Percentiles rank a stretch among this genome's conserved stretches.
phyloP scores from a whole-genome alignment of 441 rosid species.

The Populus hybrid region DNA sequence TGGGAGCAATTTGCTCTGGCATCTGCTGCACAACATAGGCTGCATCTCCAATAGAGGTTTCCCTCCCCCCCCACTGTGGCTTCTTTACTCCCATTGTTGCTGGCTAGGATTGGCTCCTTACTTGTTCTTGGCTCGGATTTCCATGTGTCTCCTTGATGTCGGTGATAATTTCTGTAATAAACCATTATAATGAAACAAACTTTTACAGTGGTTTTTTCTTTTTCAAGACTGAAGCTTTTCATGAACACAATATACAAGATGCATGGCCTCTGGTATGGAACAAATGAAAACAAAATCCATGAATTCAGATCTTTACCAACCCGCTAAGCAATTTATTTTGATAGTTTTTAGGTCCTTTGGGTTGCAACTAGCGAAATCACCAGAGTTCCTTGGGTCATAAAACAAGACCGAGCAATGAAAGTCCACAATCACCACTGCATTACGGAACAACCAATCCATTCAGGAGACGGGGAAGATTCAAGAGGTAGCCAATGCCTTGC shows the following conservation, averaged over 20 bases:
- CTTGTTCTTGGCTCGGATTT: neutral
- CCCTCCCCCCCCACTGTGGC: conserved; percentile 89
- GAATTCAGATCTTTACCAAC: neutral
- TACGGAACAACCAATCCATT: neutral
- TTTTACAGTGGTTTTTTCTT: neutral
- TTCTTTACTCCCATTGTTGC: conserved; percentile 88
- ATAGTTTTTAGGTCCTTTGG: neutral
- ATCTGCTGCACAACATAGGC: conserved; percentile 93
- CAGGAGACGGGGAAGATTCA: neutral
- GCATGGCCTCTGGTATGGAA: neutral
- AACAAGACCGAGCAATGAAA: neutral
- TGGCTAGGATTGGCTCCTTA: conserved; percentile 58
- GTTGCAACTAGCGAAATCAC: neutral
- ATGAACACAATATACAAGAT: neutral
- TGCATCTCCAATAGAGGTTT: conserved; percentile 86
- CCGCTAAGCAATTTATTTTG: neutral
- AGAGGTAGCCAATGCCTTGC: neutral
- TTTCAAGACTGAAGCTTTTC: neutral
- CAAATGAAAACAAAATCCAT: neutral
- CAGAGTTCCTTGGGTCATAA: neutral
- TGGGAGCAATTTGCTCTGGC: conserved; percentile 84
- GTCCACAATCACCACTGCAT: neutral
- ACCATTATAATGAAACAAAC: neutral
- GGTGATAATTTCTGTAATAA: neutral
- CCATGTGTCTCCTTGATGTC: neutral